A percentile compares a stretch with the other conserved stretches of the same genome.
Evolutionary conservation across 2,329 filamentous ascomycete species (phyloP).

Genomic region (Apiospora saccharicola): DNA sequence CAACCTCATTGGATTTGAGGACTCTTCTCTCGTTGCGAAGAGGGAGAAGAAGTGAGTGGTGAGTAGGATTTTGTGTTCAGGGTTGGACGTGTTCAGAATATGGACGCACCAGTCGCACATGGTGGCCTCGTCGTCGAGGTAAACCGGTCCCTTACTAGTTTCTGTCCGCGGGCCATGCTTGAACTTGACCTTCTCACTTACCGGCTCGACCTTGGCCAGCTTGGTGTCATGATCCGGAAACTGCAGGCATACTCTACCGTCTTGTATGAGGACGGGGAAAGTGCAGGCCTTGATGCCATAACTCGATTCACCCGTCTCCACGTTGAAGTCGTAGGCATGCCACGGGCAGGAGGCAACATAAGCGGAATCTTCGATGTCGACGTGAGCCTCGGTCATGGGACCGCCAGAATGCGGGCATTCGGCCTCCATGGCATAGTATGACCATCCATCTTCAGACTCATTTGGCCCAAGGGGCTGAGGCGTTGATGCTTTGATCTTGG

Average conservation of each 20-base stretch:
- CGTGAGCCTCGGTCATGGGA: constrained; percentile 52
- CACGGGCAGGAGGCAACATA: constrained; percentile 56
- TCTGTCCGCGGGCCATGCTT: constrained; percentile 44
- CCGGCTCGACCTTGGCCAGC: constrained; percentile 48
- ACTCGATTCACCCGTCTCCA: constrained; percentile 56
- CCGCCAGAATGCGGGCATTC: constrained; percentile 56
- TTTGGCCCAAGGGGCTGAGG: constrained; percentile 33
- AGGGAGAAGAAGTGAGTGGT: constrained; percentile 51
- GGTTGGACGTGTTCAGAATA: constrained; percentile 52
- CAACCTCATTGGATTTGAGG: constrained; percentile 49
- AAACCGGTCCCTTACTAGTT: constrained; percentile 33
- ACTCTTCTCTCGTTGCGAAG: constrained; percentile 48
- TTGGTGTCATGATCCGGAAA: constrained; percentile 37
- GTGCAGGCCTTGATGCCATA: constrained; percentile 55
- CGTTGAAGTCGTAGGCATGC: constrained; percentile 58
- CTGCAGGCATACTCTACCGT: constrained; percentile 45
- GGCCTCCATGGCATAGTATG: constrained; percentile 56
- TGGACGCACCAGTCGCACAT: constrained; percentile 57
- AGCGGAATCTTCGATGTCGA: constrained; percentile 56
- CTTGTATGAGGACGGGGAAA: constrained; percentile 48
- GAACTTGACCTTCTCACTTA: constrained; percentile 54
- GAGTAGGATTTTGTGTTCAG: constrained; percentile 55
- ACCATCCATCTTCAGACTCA: constrained; percentile 49
- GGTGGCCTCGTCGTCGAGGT: constrained; percentile 49
- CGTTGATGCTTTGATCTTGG: constrained; percentile 45